phyloP scores from a whole-genome alignment of 1,284 basidiomycete species.

The Ceratobasidium sp. region DNA sequence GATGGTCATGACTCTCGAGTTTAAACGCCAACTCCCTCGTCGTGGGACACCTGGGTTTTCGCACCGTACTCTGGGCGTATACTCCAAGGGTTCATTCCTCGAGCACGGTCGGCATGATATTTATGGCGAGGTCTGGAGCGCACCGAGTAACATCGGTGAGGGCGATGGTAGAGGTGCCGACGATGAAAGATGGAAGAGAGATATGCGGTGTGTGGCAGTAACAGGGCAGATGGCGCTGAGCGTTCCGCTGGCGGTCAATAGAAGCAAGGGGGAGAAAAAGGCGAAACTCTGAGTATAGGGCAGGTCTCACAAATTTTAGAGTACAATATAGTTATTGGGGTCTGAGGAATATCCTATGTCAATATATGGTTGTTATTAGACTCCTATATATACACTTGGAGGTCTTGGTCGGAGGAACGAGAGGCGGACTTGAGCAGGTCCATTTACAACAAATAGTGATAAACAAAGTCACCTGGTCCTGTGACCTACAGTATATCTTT shows the following conservation, averaged over 20 bases:
- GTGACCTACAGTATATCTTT: background rate
- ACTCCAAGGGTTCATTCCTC: slow-evolving; percentile 27
- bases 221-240: slow-evolving; percentile 42
- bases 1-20: slow-evolving; percentile 59
- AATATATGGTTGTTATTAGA: too few species aligned
- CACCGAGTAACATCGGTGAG: slow-evolving; percentile 37
- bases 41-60: slow-evolving; percentile 25
- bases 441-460: background rate
- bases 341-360: too few species aligned
- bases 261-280: slow-evolving; percentile 31
- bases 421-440: background rate
- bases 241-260: slow-evolving; percentile 29
- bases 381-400: too few species aligned
- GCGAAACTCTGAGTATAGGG: background rate
- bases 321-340: too few species aligned
- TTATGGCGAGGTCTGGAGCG: slow-evolving; percentile 42
- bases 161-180: background rate
- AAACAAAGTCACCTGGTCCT: background rate
- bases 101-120: slow-evolving; percentile 41
- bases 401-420: too few species aligned
- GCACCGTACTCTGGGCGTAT: slow-evolving; percentile 29
- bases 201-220: slow-evolving; percentile 40
- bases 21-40: slow-evolving; percentile 35
- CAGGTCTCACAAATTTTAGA: background rate
- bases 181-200: slow-evolving; percentile 37